These are phyloP conservation scores for sorghum (Sorghum bicolor) DNA, from an alignment of 176 grass and related monocot genomes.

Conservation along the genomic window DNA sequence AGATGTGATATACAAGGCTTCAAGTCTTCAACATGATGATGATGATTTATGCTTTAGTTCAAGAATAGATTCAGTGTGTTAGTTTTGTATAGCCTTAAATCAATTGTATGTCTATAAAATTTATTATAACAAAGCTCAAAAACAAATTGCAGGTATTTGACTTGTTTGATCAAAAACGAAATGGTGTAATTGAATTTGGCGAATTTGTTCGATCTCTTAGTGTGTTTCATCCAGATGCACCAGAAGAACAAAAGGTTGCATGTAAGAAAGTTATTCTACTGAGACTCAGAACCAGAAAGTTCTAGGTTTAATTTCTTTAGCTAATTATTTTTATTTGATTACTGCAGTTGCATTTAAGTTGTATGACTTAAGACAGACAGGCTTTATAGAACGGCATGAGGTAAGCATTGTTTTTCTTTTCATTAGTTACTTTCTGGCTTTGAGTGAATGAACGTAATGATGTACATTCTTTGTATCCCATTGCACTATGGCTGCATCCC, in stretches of 20 bases:
- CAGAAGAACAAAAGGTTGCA: conserved; percentile 41
- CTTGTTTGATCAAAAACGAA: conserved; percentile 68
- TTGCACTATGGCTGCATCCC: neutral
- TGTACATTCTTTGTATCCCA: neutral
- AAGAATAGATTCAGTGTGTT: neutral
- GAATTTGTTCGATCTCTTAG: conserved; percentile 68
- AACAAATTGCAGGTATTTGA: conserved; percentile 55
- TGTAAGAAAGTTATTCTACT: conserved; percentile 34
- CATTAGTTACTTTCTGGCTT: neutral
- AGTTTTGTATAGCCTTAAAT: neutral
- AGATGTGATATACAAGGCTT: neutral
- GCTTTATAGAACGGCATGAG: conserved; percentile 50
- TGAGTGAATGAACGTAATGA: neutral
- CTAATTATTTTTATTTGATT: conserved; percentile 1
- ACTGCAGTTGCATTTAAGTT: conserved; percentile 60
- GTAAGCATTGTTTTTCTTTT: neutral
- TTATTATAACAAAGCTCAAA: neutral
- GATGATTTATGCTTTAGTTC: neutral
- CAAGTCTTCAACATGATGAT: neutral
- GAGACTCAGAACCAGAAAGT: neutral
- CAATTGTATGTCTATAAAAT: neutral
- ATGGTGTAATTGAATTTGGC: conserved; percentile 62
- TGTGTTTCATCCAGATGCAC: conserved; percentile 59
- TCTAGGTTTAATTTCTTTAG: neutral
- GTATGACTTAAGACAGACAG: conserved; percentile 52